phyloP scores from a whole-genome alignment of 305 asterid genomes.

The Fraxinus platypoda region DNA sequence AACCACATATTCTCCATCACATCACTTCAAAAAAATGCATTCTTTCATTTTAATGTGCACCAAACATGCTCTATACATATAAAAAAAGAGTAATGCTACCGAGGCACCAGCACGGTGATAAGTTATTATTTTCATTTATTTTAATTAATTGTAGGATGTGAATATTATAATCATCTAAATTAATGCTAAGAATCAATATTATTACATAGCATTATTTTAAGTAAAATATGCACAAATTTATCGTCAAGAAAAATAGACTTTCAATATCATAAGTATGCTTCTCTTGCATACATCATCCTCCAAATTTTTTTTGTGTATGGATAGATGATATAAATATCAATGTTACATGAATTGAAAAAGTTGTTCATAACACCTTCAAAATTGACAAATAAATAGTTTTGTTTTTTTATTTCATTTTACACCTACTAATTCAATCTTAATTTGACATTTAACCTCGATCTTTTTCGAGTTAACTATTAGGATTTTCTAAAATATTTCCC shows the following conservation, averaged over 20 bases:
- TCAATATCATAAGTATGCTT: background rate
- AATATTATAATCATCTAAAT: background rate
- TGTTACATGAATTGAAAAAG: background rate
- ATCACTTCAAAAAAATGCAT: too few relatives aligned
- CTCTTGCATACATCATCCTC: background rate
- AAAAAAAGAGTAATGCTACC: too few relatives aligned
- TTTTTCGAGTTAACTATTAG: too few relatives aligned
- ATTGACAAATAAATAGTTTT: background rate
- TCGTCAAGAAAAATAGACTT: too few relatives aligned
- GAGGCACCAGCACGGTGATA: too few relatives aligned
- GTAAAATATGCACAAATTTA: background rate
- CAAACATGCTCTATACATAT: too few relatives aligned
- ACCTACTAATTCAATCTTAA: background rate
- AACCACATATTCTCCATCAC: too few relatives aligned
- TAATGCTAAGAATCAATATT: background rate
- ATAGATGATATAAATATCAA: background rate
- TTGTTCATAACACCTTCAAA: background rate
- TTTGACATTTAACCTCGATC: background rate
- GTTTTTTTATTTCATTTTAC: background rate
- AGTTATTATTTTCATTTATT: too few relatives aligned
- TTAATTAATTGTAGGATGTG: background rate
- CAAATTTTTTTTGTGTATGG: background rate
- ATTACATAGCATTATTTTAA: too few relatives aligned
- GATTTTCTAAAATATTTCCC: background rate
- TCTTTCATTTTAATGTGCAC: too few relatives aligned